These are phyloP conservation scores for Pyrenopolyporus hunteri DNA, from an alignment of 495 filamentous ascomycete species.

Conservation along the genomic window DNA sequence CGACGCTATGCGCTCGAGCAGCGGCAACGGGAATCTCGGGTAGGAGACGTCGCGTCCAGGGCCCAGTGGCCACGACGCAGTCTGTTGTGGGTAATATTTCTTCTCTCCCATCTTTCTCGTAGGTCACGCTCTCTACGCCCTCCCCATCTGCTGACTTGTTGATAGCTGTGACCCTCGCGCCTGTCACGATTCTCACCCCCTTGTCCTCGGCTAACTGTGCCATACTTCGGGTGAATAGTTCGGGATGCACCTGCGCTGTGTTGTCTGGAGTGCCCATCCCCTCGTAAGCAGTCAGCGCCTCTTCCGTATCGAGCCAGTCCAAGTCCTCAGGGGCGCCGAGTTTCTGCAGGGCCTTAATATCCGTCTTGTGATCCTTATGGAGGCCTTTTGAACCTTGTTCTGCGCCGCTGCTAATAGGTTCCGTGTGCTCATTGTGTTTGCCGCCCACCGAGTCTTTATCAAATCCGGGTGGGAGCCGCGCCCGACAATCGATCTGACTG, in stretches of 20 bases:
- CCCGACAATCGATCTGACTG: slow-evolving; percentile 64
- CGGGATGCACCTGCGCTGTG: slow-evolving; percentile 88
- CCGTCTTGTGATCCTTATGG: slow-evolving; percentile 41
- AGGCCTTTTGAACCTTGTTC: slow-evolving; percentile 26
- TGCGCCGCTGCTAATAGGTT: neutral
- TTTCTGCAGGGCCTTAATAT: slow-evolving; percentile 18
- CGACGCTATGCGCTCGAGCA: slow-evolving; percentile 80
- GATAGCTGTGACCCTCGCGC: slow-evolving; percentile 47
- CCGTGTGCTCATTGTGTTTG: slow-evolving; percentile 26
- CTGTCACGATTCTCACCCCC: slow-evolving; percentile 70
- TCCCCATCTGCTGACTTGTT: slow-evolving; percentile 25
- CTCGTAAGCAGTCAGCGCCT: slow-evolving; percentile 64
- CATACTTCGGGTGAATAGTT: slow-evolving; percentile 81
- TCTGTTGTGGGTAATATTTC: slow-evolving; percentile 52
- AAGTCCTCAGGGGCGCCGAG: slow-evolving; percentile 65
- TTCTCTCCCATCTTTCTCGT: slow-evolving; percentile 63
- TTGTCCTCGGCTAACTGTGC: slow-evolving; percentile 74
- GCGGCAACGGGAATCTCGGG: slow-evolving; percentile 77
- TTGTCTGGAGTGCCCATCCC: slow-evolving; percentile 66
- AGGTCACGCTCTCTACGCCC: slow-evolving; percentile 40
- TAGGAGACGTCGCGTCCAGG: slow-evolving; percentile 76
- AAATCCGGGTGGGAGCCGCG: slow-evolving; percentile 40
- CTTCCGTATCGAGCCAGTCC: slow-evolving; percentile 73
- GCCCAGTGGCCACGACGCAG: slow-evolving; percentile 73
- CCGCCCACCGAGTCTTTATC: slow-evolving; percentile 9